These are phyloP conservation scores for Eimeria tenella DNA, from an alignment of 169 alveolate genomes.

Conservation along the genomic window DNA sequence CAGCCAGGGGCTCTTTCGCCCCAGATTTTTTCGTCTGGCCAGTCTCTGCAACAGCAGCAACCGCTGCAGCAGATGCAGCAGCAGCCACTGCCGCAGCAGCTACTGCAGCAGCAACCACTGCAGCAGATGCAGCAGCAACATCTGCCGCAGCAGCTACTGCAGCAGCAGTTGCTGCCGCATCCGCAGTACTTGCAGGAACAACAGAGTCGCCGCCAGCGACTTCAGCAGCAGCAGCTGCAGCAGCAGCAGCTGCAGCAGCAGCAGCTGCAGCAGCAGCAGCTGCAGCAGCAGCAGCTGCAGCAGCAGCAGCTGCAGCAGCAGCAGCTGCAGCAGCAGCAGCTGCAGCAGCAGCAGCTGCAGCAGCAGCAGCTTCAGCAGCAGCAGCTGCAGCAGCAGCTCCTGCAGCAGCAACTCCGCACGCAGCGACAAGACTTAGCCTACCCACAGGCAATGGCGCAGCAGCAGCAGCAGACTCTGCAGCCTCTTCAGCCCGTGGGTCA, in stretches of 20 bases:
- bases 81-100: constrained; percentile 17
- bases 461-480: constrained; percentile 26
- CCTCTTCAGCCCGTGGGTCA: background rate
- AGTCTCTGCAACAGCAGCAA: background rate
- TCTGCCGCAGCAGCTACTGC: background rate
- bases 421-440: background rate
- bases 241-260: constrained; percentile 43
- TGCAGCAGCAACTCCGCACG: background rate
- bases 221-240: constrained; percentile 39
- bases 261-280: constrained; percentile 25
- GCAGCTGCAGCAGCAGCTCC: constrained; percentile 52
- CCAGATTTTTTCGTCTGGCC: background rate
- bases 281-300: background rate
- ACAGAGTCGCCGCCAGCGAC: background rate
- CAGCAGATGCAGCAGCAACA: constrained; percentile 36
- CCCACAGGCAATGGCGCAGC: constrained; percentile 21
- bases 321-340: constrained; percentile 1
- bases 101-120: background rate
- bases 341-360: background rate
- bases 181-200: constrained; percentile 10
- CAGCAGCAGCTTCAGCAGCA: background rate
- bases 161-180: background rate
- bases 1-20: background rate
- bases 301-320: background rate
- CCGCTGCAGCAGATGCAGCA: constrained; percentile 1